Conservation (phyloP, 306 rosid genomes). For the Crataegus laevigata region DNA sequence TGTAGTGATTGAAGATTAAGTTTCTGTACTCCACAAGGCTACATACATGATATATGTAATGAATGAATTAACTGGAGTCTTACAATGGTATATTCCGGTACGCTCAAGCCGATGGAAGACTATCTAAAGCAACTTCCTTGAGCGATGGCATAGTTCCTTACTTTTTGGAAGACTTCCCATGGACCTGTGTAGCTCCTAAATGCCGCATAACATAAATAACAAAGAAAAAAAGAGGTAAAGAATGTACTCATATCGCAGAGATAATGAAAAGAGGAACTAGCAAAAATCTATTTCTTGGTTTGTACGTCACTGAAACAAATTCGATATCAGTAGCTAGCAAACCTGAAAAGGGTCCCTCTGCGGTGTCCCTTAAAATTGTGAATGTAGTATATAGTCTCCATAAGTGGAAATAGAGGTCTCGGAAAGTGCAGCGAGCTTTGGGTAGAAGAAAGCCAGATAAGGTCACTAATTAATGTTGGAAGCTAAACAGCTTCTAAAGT, state of each 20-base stretch:
- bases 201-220: neutral
- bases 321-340: conserved; percentile 1
- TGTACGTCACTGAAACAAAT: neutral
- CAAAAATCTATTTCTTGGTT: neutral
- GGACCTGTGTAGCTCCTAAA: conserved; percentile 83
- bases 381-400: conserved; percentile 87
- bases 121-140: conserved; percentile 84
- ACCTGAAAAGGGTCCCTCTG: conserved; percentile 93
- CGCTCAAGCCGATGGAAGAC: neutral
- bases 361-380: conserved; percentile 82
- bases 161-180: conserved; percentile 75
- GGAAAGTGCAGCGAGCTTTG: conserved; percentile 71
- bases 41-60: no score
- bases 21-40: no score
- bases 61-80: no score
- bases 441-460: conserved; percentile 69
- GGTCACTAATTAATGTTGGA: no score
- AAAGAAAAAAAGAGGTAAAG: neutral
- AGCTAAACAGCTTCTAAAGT: no score
- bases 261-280: neutral
- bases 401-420: conserved; percentile 66
- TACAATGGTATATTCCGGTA: neutral
- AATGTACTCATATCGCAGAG: neutral
- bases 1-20: no score
- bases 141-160: conserved; percentile 76